Conservation (phyloP, 2,329 filamentous ascomycete genomes). For the Beauveria scarabaeidicola region DNA sequence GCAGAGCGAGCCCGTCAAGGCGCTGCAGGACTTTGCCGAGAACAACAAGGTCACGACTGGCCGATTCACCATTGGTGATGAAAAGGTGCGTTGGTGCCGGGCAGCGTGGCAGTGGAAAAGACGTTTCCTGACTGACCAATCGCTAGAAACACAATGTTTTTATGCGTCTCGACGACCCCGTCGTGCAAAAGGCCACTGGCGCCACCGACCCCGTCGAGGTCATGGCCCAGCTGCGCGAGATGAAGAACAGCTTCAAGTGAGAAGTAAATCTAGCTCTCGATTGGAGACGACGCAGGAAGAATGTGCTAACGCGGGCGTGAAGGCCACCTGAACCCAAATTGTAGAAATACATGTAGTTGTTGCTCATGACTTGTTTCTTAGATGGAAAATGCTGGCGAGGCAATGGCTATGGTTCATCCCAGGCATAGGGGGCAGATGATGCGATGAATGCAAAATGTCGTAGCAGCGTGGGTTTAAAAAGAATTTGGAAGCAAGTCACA, state of each 20-base stretch:
- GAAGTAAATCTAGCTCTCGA: constrained; percentile 21
- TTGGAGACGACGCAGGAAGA: neutral
- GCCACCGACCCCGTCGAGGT: constrained; percentile 73
- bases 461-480: neutral
- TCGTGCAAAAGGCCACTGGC: constrained; percentile 75
- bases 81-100: constrained; percentile 56
- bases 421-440: constrained; percentile 8
- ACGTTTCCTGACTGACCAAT: neutral
- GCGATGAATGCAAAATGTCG: neutral
- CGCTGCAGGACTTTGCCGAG: constrained; percentile 67
- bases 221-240: constrained; percentile 76
- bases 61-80: constrained; percentile 92
- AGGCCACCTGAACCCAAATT: constrained; percentile 22
- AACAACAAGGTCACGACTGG: constrained; percentile 84
- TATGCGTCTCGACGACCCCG: constrained; percentile 81
- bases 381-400: constrained; percentile 3
- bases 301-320: neutral
- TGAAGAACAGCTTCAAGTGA: constrained; percentile 76
- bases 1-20: constrained; percentile 66
- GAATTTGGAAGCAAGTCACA: neutral
- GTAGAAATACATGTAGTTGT: constrained; percentile 13
- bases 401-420: constrained; percentile 6
- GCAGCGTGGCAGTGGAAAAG: no score
- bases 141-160: constrained; percentile 84
- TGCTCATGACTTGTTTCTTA: neutral